Percentiles rank a stretch among this genome's conserved stretches.
phyloP scores from a whole-genome alignment of 2,329 filamentous ascomycete species.

The Daldinia sp. region DNA sequence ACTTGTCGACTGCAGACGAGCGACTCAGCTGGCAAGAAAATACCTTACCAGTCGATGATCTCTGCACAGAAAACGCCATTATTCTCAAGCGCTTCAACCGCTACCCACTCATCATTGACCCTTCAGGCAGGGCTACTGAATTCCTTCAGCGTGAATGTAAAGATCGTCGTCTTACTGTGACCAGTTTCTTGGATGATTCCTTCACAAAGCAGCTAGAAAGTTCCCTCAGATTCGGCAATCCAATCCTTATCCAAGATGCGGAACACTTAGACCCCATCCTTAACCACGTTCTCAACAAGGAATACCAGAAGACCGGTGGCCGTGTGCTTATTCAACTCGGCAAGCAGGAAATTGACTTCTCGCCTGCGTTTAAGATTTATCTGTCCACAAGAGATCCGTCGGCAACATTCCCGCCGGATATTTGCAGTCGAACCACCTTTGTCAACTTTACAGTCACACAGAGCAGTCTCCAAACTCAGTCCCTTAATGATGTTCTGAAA shows the following conservation, averaged over 20 bases:
- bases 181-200: slow-evolving; percentile 96
- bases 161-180: slow-evolving; percentile 91
- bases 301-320: slow-evolving; percentile 97
- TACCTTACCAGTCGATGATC: slow-evolving; percentile 90
- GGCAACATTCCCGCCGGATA: slow-evolving; percentile 92
- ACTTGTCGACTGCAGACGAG: slow-evolving; percentile 95
- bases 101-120: slow-evolving; percentile 97
- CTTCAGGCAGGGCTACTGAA: slow-evolving; percentile 91
- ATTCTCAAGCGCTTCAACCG: slow-evolving; percentile 97
- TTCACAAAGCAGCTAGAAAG: slow-evolving; percentile 99
- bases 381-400: slow-evolving; percentile 96
- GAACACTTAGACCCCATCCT: slow-evolving; percentile 97
- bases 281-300: slow-evolving; percentile 98
- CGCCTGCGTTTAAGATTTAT: slow-evolving; percentile 93
- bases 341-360: slow-evolving; percentile 99
- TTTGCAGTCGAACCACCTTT: slow-evolving; percentile 97
- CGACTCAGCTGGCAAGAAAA: slow-evolving; percentile 95
- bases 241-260: slow-evolving; percentile 97
- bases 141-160: slow-evolving; percentile 96
- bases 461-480: slow-evolving; percentile 97
- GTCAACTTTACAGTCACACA: slow-evolving; percentile 99
- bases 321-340: slow-evolving; percentile 98
- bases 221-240: slow-evolving; percentile 95
- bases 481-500: slow-evolving; percentile 95
- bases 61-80: slow-evolving; percentile 98